Evolutionary conservation across 495 filamentous ascomycete species (phyloP), one percentile per base, ranked within the genome.

Genomic region (Neurospora intermedia): DNA sequence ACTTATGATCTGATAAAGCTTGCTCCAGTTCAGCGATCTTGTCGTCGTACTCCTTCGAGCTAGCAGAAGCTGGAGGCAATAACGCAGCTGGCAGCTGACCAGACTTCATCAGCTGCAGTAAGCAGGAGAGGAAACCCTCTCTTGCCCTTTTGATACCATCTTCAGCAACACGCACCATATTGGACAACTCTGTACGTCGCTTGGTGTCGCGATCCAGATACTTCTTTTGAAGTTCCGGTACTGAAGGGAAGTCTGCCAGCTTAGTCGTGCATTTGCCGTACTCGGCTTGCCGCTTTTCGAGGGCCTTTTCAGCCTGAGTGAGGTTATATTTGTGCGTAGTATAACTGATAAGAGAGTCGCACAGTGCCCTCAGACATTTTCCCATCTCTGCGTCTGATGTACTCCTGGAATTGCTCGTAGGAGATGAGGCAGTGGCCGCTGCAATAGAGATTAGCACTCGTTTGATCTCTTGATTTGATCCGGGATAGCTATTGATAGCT

Each of bases 231-330:
- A 82, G 69, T 46, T 82, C 81, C 0, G 77, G 74, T 0, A 80
- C 27, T 6, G 78, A 79, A 15, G 80, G 77, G 35, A 81, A 81
- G 5, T 79, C 78, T n/a, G 73, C 73, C 72, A 76, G 74, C 41
- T 77, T 80, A 1, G 59, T 43, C 59, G 46, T 73, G 0, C 76
- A 70, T 39, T 69, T 78, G 6, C 80, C 69, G 69, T 78, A 78
- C 40, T 81, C 80, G 0, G 41, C 69, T 23, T 76, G 69, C 54
- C 78, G 75, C 20, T 71, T 45, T 6, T 43, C 69, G 31, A 73
- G 16, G 18, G 69, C 70, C 43, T 75, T 77, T 1, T 77, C 75
- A 16, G 54, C 23, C 54, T 66, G 54, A 15, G 54, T 38, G 23
- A 66, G 54, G 27, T 66, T 31, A 66, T 66, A 35, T 35, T 66